These are phyloP conservation scores for Colletotrichum sidae DNA, from an alignment of 2,329 filamentous ascomycete genomes.

Conservation along the genomic window DNA sequence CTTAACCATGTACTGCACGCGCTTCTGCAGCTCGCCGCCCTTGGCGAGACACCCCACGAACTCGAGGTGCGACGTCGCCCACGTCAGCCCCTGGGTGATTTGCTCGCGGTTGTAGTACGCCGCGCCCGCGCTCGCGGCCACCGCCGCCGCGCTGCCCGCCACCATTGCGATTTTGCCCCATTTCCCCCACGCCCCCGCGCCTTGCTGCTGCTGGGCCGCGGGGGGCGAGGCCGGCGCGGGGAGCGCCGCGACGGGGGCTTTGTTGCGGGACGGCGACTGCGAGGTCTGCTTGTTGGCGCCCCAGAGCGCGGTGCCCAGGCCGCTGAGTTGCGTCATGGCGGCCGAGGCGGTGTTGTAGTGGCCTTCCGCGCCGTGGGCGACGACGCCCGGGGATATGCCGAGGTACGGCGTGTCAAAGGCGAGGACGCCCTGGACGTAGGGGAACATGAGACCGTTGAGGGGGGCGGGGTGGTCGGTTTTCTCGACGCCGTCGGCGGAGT, in stretches of 20 bases:
- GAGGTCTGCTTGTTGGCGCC: conserved; percentile 57
- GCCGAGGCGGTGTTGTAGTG: conserved; percentile 82
- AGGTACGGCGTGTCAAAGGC: conserved; percentile 96
- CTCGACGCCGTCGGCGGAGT: conserved; percentile 56
- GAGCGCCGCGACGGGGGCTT: conserved; percentile 49
- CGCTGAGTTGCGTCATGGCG: conserved; percentile 74
- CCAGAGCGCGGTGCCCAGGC: conserved; percentile 77
- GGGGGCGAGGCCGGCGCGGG: conserved; percentile 48
- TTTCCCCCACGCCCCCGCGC: conserved; percentile 80
- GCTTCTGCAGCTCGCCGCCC: conserved; percentile 82
- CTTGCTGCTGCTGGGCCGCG: conserved; percentile 45
- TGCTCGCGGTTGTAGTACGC: conserved; percentile 88
- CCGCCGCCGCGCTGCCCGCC: conserved; percentile 85
- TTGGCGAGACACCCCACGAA: conserved; percentile 91
- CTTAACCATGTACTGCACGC: conserved; percentile 75
- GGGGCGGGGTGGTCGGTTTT: conserved; percentile 46
- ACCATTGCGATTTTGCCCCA: conserved; percentile 90
- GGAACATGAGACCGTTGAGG: conserved; percentile 84
- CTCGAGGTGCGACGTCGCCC: conserved; percentile 91
- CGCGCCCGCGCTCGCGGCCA: conserved; percentile 84
- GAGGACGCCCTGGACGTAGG: conserved; percentile 88
- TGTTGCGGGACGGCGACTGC: conserved; percentile 45
- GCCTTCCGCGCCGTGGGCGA: conserved; percentile 87
- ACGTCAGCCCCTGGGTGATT: conserved; percentile 79
- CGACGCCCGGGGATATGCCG: conserved; percentile 82